Conservation (phyloP, 331 rosid genomes). For the Quercus lobata region DNA sequence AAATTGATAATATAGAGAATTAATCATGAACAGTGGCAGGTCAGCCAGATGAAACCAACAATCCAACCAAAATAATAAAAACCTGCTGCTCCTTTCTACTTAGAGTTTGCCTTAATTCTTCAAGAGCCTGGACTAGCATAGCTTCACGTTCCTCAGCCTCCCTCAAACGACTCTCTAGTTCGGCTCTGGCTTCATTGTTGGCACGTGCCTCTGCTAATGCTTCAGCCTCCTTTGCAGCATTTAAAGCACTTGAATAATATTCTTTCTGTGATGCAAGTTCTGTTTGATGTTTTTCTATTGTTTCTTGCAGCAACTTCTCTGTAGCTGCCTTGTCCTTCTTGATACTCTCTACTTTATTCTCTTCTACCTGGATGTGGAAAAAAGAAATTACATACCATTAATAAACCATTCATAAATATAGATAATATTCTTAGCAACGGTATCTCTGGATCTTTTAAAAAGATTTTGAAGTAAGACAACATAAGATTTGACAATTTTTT, state of each 20-base stretch:
- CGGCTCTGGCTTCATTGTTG: slow-evolving; percentile 91
- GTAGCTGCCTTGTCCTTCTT: slow-evolving; percentile 93
- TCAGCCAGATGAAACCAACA: slow-evolving; percentile 19
- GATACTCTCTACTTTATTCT: slow-evolving; percentile 94
- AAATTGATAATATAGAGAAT: slow-evolving; percentile 8
- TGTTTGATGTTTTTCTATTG: slow-evolving; percentile 86
- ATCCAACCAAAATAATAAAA: slow-evolving; percentile 19
- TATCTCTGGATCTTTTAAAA: not conserved
- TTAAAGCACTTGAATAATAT: slow-evolving; percentile 81
- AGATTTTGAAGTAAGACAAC: not conserved
- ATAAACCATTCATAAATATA: not conserved
- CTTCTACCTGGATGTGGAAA: slow-evolving; percentile 65
- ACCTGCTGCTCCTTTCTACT: slow-evolving; percentile 98
- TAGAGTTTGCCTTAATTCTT: slow-evolving; percentile 91
- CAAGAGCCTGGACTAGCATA: slow-evolving; percentile 93
- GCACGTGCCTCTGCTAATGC: slow-evolving; percentile 87
- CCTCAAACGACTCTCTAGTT: slow-evolving; percentile 78
- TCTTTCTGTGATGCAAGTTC: slow-evolving; percentile 86
- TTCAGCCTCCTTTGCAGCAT: slow-evolving; percentile 96
- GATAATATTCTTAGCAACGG: not conserved
- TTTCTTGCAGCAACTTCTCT: slow-evolving; percentile 89
- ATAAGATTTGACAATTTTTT: too few species aligned
- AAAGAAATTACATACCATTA: slow-evolving; percentile 23
- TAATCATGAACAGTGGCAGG: slow-evolving; percentile 16
- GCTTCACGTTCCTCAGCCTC: slow-evolving; percentile 93